phyloP scores from a whole-genome alignment of 1,284 basidiomycete genomes.

The Trichosporon sp. region DNA sequence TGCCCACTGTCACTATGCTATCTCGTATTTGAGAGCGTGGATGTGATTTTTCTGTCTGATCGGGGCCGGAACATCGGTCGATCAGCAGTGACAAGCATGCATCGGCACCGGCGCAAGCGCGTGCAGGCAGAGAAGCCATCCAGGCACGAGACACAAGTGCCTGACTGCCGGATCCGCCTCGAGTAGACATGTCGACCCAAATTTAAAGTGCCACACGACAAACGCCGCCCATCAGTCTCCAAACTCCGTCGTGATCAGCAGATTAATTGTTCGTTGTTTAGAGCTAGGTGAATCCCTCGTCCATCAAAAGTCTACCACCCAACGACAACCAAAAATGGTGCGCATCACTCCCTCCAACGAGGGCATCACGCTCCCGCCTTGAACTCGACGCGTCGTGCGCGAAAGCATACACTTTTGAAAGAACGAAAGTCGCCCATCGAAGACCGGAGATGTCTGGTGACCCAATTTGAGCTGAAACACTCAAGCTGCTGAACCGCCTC shows the following conservation, averaged over 20 bases:
- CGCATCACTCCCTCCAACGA: slow-evolving; percentile 12
- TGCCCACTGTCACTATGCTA: too few species aligned
- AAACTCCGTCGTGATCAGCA: background rate
- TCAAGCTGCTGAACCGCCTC: background rate
- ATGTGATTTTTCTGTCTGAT: too few species aligned
- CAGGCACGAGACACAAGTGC: background rate
- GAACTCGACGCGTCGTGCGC: slow-evolving; percentile 2
- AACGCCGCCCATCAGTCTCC: background rate
- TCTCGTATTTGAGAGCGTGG: too few species aligned
- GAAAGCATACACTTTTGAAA: slow-evolving; percentile 1
- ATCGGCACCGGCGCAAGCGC: too few species aligned
- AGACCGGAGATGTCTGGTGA: slow-evolving; percentile 10
- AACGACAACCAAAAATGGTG: slow-evolving; percentile 18
- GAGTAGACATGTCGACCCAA: background rate
- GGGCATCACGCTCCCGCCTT: slow-evolving; percentile 20
- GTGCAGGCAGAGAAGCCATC: too few species aligned
- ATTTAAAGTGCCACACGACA: background rate
- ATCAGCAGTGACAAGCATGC: too few species aligned
- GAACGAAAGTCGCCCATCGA: background rate
- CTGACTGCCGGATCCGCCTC: background rate
- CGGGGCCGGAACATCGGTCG: too few species aligned
- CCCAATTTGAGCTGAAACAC: background rate
- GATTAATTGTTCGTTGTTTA: background rate
- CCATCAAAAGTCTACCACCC: slow-evolving; percentile 17
- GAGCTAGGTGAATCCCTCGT: slow-evolving; percentile 4